A percentile compares a stretch with the other conserved stretches of the same genome.
These are phyloP conservation scores for Leptomonas pyrrhocoris DNA, from an alignment of 208 protist genomes.

Conservation along the genomic window DNA sequence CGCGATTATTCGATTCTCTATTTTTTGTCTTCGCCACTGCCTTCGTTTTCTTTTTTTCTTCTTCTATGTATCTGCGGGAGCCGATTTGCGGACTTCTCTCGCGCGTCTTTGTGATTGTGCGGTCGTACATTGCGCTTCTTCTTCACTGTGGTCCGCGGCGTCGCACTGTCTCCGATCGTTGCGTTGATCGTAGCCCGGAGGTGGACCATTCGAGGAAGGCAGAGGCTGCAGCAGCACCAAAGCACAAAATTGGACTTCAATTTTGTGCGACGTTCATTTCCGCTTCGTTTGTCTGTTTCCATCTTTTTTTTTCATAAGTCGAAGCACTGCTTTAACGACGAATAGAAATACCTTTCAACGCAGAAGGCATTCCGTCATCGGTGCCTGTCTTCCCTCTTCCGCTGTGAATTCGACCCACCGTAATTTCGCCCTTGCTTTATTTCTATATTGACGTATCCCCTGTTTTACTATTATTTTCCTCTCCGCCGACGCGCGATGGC, in stretches of 20 bases:
- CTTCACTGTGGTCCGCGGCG: background rate
- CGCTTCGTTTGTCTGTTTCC: too few relatives aligned
- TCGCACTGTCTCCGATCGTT: constrained; percentile 3
- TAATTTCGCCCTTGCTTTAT: background rate
- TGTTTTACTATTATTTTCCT: background rate
- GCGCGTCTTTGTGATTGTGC: background rate
- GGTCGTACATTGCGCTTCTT: background rate
- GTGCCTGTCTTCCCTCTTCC: too few relatives aligned
- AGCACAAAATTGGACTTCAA: background rate
- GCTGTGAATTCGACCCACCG: too few relatives aligned
- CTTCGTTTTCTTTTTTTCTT: background rate
- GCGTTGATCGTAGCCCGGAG: background rate
- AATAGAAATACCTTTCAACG: background rate
- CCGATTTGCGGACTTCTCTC: background rate
- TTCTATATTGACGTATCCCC: background rate
- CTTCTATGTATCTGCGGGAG: too few relatives aligned
- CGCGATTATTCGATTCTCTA: constrained; percentile 8
- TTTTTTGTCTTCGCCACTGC: background rate
- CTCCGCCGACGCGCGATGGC: background rate
- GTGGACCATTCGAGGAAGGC: background rate
- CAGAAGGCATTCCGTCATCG: background rate
- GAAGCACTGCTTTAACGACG: background rate
- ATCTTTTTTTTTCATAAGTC: background rate
- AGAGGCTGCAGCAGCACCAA: background rate
- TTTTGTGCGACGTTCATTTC: background rate